Base-by-base conservation (phyloP, 2,329 filamentous ascomycete genomes). In the Fusarium coffeatum region DNA sequence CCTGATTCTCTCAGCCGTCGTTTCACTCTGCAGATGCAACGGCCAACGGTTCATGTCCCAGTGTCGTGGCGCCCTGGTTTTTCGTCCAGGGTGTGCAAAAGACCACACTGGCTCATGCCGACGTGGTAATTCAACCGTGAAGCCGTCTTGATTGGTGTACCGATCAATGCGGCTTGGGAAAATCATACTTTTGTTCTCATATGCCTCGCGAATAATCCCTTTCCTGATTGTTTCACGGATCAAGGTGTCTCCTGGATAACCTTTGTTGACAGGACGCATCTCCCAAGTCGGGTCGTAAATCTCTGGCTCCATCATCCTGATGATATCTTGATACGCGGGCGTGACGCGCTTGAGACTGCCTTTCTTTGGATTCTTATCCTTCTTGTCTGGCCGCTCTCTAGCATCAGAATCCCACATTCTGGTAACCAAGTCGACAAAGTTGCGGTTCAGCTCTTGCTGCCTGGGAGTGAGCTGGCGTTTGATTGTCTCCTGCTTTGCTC, bases 11-110 rank as follows among this genome's bases (percentile, higher is more conserved):
- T 20, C 62, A 55, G 18, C 28, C 47, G 22, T 55, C 37, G 57
- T 84, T 79, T 20, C 68, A 53, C 15, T 75, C 68, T 85, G 82
- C 55, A 82, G 72, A 27, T 80, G 71, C 22, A 82, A 45, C 37
- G 85, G 85, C 85, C 85, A 88, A 41, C 84, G 80, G 71, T 83
- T 78, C 46, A 87, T 74, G 66, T 77, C 74, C 76, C 85, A 87
- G 72, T 80, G 87, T 8, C 72, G 66, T 47, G 54, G 70, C 50
- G 49, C 68, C 10, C 48, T 59, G 32, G 27, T 58, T 23, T 64
- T 71, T 8, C 65, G 68, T 20, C 57, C 68, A 22, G 76, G 69
- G 30, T 77, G 74, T 6, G 68, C 77, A 72, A 79, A 79, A 12
- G 75, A 68, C 77, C 77, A 79, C 22, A 78, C 51, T 7, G 76